These are phyloP conservation scores for Achaetomium macrosporum DNA, from an alignment of 2,329 filamentous ascomycete genomes.

Conservation along the genomic window DNA sequence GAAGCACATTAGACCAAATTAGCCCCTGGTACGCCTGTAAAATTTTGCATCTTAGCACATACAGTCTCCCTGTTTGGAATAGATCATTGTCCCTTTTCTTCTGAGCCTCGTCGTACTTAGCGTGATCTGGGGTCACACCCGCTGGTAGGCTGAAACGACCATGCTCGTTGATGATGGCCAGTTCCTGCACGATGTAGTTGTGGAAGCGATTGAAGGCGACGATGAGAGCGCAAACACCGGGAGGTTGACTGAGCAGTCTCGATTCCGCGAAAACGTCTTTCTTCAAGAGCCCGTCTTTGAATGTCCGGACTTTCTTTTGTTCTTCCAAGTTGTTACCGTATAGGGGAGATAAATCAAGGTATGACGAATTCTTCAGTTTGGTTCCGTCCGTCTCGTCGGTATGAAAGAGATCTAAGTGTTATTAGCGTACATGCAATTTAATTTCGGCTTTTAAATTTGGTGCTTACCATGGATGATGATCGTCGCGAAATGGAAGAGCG, in stretches of 20 bases:
- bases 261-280: constrained; percentile 64
- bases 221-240: constrained; percentile 61
- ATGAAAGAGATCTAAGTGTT: constrained; percentile 43
- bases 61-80: constrained; percentile 34
- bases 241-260: constrained; percentile 59
- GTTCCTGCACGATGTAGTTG: constrained; percentile 57
- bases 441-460: neutral
- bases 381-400: constrained; percentile 54
- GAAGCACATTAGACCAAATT: neutral
- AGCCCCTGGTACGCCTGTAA: neutral
- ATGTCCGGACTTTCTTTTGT: constrained; percentile 57
- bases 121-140: constrained; percentile 19
- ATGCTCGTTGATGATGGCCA: constrained; percentile 61
- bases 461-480: constrained; percentile 53
- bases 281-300: constrained; percentile 62
- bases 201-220: constrained; percentile 67
- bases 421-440: neutral
- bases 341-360: constrained; percentile 66
- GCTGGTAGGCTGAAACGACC: constrained; percentile 51
- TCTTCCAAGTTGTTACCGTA: constrained; percentile 63
- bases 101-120: neutral
- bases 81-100: constrained; percentile 34
- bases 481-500: constrained; percentile 69
- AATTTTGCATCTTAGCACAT: neutral
- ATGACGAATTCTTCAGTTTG: constrained; percentile 63